These are phyloP conservation scores for Volvariella surrecta DNA, from an alignment of 1,284 basidiomycete species.

Conservation along the genomic window DNA sequence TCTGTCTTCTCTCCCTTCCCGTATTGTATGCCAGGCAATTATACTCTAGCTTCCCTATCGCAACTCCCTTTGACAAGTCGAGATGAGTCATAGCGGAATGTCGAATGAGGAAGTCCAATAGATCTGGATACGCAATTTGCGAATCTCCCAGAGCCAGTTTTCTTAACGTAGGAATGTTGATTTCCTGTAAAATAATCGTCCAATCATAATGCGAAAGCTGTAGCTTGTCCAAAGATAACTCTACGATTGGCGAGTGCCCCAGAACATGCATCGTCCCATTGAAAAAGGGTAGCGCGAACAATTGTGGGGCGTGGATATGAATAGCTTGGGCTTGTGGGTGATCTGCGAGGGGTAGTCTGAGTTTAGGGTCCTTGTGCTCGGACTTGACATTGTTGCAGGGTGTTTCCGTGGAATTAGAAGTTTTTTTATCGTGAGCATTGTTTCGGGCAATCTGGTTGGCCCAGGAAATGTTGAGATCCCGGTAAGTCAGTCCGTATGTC, in stretches of 20 bases:
- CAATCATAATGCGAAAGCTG: constrained; percentile 11
- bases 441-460: too few species aligned
- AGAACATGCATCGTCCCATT: constrained; percentile 7
- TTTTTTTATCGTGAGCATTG: too few species aligned
- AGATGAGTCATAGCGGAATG: constrained; percentile 11
- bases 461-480: too few species aligned
- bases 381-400: too few species aligned
- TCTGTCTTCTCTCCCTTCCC: not conserved
- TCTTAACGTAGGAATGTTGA: constrained; percentile 12
- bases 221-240: constrained; percentile 9
- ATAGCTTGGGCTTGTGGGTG: constrained; percentile 3
- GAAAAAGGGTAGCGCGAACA: not conserved
- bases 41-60: not conserved
- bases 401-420: too few species aligned
- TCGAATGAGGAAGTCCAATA: constrained; percentile 14
- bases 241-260: constrained; percentile 9
- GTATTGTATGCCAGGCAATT: not conserved
- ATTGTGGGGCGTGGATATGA: not conserved
- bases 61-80: constrained; percentile 7
- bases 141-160: constrained; percentile 12
- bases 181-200: constrained; percentile 14
- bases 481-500: too few species aligned
- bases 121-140: constrained; percentile 14
- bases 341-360: constrained; percentile 5
- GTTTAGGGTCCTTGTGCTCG: too few species aligned